Conservation (phyloP, 306 rosid genomes). For the Pterocarpus macrocarpus region DNA sequence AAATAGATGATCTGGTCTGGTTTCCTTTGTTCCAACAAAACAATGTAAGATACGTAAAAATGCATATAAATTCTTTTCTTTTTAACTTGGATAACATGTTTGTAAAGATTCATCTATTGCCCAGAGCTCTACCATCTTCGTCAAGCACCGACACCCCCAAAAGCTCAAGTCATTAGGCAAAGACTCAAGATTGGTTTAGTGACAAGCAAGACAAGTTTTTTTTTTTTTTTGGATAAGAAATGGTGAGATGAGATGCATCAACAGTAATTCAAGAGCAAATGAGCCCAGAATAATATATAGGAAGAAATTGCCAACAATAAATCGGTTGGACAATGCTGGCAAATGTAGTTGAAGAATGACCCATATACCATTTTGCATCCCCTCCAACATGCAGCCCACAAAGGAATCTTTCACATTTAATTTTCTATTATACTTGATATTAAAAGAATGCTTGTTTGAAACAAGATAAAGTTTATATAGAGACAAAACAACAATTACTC, state of each 20-base stretch:
- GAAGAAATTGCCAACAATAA: background rate
- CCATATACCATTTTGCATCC: background rate
- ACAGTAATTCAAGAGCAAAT: background rate
- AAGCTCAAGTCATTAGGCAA: background rate
- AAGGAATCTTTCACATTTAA: background rate
- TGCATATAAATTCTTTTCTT: background rate
- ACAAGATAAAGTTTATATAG: background rate
- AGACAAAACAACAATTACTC: conserved; percentile 33
- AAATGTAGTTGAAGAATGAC: conserved; percentile 2
- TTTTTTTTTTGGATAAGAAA: background rate
- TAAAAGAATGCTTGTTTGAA: background rate
- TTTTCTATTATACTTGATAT: conserved; percentile 23
- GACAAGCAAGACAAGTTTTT: background rate
- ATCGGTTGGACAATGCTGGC: background rate
- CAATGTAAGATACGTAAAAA: background rate
- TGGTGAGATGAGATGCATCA: background rate
- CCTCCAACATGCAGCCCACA: background rate
- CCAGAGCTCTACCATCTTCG: conserved; percentile 3
- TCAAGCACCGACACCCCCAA: conserved; percentile 19
- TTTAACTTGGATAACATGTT: background rate
- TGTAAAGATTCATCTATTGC: conserved; percentile 11
- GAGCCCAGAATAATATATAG: background rate
- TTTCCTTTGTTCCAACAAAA: conserved; percentile 23
- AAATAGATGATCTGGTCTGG: background rate
- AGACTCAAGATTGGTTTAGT: background rate